phyloP scores from a whole-genome alignment of 192 early-diverging fungal genomes.

The Coemansia pectinata region DNA sequence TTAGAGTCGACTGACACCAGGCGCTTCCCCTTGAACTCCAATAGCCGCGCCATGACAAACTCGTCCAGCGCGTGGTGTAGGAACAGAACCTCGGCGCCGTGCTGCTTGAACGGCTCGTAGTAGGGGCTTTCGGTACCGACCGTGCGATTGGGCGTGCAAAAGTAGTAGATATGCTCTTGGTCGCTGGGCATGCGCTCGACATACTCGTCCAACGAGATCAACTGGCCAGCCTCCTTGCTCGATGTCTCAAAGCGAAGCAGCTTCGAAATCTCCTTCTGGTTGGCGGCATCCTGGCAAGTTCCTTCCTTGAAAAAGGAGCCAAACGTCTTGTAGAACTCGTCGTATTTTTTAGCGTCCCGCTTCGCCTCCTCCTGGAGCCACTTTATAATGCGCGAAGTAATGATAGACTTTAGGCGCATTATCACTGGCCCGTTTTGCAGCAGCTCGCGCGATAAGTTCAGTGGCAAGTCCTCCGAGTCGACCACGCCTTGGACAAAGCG shows the following conservation, averaged over 20 bases:
- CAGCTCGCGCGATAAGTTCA: conserved; percentile 97
- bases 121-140: conserved; percentile 84
- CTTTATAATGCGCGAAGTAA: conserved; percentile 89
- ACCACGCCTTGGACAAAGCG: conserved; percentile 92
- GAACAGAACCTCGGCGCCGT: conserved; percentile 88
- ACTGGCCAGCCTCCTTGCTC: conserved; percentile 43
- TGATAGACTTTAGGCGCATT: conserved; percentile 79
- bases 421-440: conserved; percentile 85
- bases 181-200: conserved; percentile 84
- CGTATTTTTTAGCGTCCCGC: conserved; percentile 65
- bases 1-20: conserved; percentile 61
- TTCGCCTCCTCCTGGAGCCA: conserved; percentile 72
- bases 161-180: conserved; percentile 89
- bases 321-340: conserved; percentile 72
- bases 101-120: conserved; percentile 83
- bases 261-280: conserved; percentile 74
- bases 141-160: conserved; percentile 71
- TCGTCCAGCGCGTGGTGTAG: conserved; percentile 77
- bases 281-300: conserved; percentile 76
- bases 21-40: conserved; percentile 72
- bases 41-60: conserved; percentile 72
- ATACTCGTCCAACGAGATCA: conserved; percentile 72
- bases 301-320: conserved; percentile 83
- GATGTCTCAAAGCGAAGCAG: conserved; percentile 84
- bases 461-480: conserved; percentile 95